These are phyloP conservation scores for Insectozyma bohioensis DNA, from an alignment of 1,139 yeast genomes.

Conservation along the genomic window DNA sequence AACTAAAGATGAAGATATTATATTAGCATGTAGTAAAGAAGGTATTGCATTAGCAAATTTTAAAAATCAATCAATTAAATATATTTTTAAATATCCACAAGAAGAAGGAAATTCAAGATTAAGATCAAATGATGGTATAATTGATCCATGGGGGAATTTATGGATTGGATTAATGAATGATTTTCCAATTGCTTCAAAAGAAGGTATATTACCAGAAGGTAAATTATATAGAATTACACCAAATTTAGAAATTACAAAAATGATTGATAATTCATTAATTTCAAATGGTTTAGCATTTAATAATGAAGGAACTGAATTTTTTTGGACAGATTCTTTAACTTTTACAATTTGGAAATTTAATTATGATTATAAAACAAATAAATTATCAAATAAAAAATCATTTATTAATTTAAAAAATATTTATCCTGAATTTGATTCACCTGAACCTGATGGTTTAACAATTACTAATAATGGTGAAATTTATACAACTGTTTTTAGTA, in stretches of 20 bases:
- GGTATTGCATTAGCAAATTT: conserved; percentile 59
- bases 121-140: conserved; percentile 73
- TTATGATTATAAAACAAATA: conserved; percentile 49
- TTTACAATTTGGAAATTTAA: conserved; percentile 62
- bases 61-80: conserved; percentile 38
- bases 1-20: conserved; percentile 43
- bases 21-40: conserved; percentile 52
- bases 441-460: conserved; percentile 84
- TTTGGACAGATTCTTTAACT: conserved; percentile 71
- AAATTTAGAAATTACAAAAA: conserved; percentile 30
- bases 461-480: conserved; percentile 62
- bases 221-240: conserved; percentile 40
- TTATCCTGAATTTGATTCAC: conserved; percentile 20
- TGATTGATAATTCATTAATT: conserved; percentile 43
- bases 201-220: conserved; percentile 37
- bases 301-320: conserved; percentile 48
- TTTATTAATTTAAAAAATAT: conserved; percentile 42
- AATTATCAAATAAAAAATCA: conserved; percentile 41
- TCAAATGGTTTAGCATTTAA: conserved; percentile 84
- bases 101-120: conserved; percentile 31
- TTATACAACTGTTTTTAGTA: conserved; percentile 69
- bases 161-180: conserved; percentile 78
- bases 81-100: conserved; percentile 45
- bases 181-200: conserved; percentile 31
- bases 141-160: conserved; percentile 67